Conservation (phyloP, 768 basidiomycete genomes). For the Exsudoporus frostii region DNA sequence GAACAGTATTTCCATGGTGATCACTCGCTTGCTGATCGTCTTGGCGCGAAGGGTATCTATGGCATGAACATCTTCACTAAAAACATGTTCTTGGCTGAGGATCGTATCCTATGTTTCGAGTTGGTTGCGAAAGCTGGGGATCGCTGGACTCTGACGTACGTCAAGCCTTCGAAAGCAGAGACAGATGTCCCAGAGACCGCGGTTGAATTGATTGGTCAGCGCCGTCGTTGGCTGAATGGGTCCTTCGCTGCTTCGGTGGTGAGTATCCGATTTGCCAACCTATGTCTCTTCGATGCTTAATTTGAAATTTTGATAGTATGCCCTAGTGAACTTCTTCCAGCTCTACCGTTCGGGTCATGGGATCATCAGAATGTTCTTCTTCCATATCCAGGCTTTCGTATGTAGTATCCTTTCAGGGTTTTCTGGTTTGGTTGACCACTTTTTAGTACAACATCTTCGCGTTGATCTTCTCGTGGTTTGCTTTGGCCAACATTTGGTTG, state of each 20-base stretch:
- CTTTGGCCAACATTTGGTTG: conserved; percentile 88
- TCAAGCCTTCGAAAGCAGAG: conserved; percentile 94
- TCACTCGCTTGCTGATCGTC: conserved; percentile 84
- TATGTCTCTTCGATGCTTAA: background rate
- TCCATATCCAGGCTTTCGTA: conserved; percentile 90
- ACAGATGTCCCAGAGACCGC: conserved; percentile 96
- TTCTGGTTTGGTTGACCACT: background rate
- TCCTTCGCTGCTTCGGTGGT: conserved; percentile 92
- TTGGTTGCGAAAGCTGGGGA: conserved; percentile 88
- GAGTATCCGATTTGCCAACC: conserved; percentile 29
- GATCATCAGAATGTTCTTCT: conserved; percentile 91
- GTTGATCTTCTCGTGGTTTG: conserved; percentile 90
- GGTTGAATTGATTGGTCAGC: conserved; percentile 89
- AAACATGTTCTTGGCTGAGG: conserved; percentile 89
- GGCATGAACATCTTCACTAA: conserved; percentile 98
- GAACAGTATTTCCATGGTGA: conserved; percentile 89
- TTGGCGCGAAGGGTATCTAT: conserved; percentile 90
- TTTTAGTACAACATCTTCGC: conserved; percentile 79
- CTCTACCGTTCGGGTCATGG: conserved; percentile 87
- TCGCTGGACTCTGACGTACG: conserved; percentile 84
- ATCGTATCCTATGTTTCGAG: conserved; percentile 97
- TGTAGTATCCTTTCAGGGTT: conserved; percentile 27
- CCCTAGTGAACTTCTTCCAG: conserved; percentile 89
- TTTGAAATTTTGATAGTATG: conserved; percentile 53
- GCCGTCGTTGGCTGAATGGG: conserved; percentile 95